Conservation (phyloP, 2,329 filamentous ascomycete species). For the Hypoxylon sp. region DNA sequence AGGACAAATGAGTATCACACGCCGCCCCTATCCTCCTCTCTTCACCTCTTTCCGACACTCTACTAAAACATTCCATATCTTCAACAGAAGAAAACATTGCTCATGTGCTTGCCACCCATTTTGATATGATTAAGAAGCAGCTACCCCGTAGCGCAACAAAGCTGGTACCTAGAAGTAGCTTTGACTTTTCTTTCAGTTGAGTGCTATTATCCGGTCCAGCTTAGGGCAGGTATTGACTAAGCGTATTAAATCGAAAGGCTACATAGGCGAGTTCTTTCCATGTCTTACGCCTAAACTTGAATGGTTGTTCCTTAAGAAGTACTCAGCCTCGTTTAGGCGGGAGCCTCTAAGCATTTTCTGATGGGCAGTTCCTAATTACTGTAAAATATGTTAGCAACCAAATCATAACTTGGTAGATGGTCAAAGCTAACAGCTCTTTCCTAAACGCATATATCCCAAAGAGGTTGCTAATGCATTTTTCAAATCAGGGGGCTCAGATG, state of each 20-base stretch:
- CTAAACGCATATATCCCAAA: neutral
- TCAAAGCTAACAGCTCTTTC: neutral
- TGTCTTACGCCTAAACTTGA: neutral
- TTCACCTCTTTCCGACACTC: neutral
- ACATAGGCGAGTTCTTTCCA: neutral
- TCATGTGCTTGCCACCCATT: neutral
- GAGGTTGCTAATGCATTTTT: neutral
- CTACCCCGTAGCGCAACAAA: neutral
- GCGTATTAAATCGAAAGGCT: neutral
- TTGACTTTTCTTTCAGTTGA: neutral
- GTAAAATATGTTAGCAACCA: neutral
- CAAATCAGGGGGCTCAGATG: neutral
- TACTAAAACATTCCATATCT: neutral
- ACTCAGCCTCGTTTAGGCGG: neutral
- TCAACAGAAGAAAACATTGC: no score
- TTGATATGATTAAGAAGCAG: neutral
- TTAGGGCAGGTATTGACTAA: neutral
- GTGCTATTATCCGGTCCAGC: neutral
- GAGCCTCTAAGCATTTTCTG: neutral
- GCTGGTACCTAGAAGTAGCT: neutral
- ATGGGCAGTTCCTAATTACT: neutral
- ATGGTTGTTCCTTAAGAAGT: neutral
- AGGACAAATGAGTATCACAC: neutral
- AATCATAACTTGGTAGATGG: neutral
- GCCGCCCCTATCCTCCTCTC: neutral